Base-by-base conservation (phyloP, 2,329 filamentous ascomycete species). In the Pestalotiopsis sp. region DNA sequence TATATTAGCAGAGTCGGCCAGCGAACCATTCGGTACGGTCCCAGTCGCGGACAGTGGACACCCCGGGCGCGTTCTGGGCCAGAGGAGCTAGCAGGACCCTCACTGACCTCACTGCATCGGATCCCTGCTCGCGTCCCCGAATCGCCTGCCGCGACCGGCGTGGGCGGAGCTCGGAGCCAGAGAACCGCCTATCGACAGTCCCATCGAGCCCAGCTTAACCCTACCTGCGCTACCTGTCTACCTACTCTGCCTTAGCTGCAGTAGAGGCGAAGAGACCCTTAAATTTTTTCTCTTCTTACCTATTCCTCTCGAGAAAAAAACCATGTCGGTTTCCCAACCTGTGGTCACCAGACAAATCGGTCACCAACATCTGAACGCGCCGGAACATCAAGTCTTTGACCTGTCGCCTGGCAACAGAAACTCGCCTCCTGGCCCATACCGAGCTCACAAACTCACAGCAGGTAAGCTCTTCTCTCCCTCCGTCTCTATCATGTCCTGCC, bases 71-170 rank as follows among this genome's bases (percentile, higher is more conserved):
- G 27, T 23, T 36, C 59, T 41, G 27, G 17, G 36, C 13, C 5
- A 64, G 59, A 62, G 59, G 27, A 27, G 17, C 17, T 36, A 27
- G 27, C 39, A 31, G 38, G 61, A 36, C 61, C 61, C 38, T 64
- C 61, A 64, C 61, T 64, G 61, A 64, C 61, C 61, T 64, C 61
- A 64, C 61, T 64, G 61, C 61, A 25, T 13, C 25, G 41, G 38
- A 64, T n/a, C 61, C 61, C 39, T 64, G 61, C 39, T 38, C 23
- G 59, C n/a, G 62, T 45, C 13, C 41, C n/a, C 39, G 20, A n/a
- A 27, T 36, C 25, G 36, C 23, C 25, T 55, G 41, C 64, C 64
- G 64, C 64, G 31, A 66, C 64, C 64, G 64, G 64, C 57, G 41
- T 45, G 36, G 25, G 64, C 52, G 64, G 64, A 61, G 64, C 55